Conservation (phyloP, 257 asterid genomes). For the Solanum clarkiae region DNA sequence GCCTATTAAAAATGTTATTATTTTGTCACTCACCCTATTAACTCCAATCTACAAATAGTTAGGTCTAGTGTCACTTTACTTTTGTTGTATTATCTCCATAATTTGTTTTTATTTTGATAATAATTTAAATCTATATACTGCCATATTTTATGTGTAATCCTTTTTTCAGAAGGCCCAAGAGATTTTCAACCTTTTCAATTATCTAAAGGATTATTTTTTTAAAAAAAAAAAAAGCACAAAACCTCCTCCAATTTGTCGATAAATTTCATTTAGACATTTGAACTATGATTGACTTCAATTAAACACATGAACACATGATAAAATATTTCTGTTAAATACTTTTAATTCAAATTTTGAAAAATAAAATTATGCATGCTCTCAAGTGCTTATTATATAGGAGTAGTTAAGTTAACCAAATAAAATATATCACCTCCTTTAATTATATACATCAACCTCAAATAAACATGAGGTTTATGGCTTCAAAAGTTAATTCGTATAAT, state of each 20-base stretch:
- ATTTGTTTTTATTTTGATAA: not conserved
- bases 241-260: not conserved
- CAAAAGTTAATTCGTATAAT: not conserved
- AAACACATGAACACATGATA: not conserved
- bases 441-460: not conserved
- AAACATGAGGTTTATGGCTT: not conserved
- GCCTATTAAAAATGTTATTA: not conserved
- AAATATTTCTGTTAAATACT: not conserved
- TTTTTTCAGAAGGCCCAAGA: not conserved
- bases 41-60: not conserved
- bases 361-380: not conserved
- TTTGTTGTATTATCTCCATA: not conserved
- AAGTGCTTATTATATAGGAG: not conserved
- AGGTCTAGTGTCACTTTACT: not conserved
- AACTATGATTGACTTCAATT: not conserved
- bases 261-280: not conserved
- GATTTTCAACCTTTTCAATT: not conserved
- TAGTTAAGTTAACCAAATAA: not conserved
- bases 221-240: not conserved
- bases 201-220: not conserved
- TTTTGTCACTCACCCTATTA: not conserved
- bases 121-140: not conserved
- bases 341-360: not conserved
- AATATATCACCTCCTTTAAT: not conserved
- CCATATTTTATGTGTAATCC: not conserved